Evolutionary conservation across 768 basidiomycete species (phyloP).

Genomic region (Boletus subparvulus): DNA sequence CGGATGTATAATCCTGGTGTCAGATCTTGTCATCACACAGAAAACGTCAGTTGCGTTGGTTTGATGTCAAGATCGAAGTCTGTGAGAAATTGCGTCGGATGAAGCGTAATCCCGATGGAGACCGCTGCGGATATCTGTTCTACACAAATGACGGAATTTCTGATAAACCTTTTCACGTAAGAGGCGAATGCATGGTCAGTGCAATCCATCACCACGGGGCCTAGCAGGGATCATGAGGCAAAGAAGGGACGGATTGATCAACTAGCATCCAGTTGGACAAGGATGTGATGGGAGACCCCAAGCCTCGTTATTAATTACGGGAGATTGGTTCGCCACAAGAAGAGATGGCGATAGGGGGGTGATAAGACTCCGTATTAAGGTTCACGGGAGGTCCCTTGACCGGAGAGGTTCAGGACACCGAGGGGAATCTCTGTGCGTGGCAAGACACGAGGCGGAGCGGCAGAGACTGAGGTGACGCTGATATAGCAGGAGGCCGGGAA

Average conservation of each 20-base stretch:
- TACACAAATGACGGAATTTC: background rate
- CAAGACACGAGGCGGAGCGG: constrained; percentile 15
- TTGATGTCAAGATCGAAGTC: constrained; percentile 13
- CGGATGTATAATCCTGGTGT: background rate
- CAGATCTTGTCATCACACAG: background rate
- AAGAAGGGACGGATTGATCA: background rate
- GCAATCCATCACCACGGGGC: background rate
- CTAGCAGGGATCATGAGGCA: background rate
- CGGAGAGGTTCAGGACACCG: constrained; percentile 2
- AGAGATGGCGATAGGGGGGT: background rate
- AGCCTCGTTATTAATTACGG: background rate
- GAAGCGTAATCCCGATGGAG: background rate
- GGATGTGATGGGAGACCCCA: no score
- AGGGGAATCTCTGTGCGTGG: constrained; percentile 10
- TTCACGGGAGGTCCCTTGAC: constrained; percentile 6
- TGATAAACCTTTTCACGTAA: background rate
- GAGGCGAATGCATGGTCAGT: background rate
- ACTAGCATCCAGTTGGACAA: no score
- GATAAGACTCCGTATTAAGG: background rate
- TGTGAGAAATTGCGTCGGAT: constrained; percentile 3
- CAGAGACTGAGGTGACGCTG: constrained; percentile 2
- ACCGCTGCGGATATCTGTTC: background rate
- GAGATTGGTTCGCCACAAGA: background rate
- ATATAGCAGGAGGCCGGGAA: background rate
- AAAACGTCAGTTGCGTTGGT: background rate